Evolutionary conservation across 2,329 filamentous ascomycete species (phyloP), one percentile per base, ranked within the genome.

Genomic region (Pyrenochaeta sp.): DNA sequence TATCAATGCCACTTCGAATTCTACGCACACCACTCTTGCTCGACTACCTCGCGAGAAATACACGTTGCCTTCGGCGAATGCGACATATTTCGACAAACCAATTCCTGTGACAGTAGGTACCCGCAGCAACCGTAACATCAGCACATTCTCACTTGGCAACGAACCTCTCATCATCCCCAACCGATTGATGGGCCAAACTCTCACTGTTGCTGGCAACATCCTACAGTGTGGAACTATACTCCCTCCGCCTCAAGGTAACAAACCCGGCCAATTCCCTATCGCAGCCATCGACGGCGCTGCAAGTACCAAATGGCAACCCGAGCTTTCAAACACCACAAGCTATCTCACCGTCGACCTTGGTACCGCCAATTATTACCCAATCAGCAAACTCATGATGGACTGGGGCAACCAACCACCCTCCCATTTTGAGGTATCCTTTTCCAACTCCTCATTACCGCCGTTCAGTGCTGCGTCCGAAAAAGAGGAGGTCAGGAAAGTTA

Each of bases 241-340:
- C 0, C 71, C 69, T 5, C 49, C 66, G 3, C 45, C 56, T 0
- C 64, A 68, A 14, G 85, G 83, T 1, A 68, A 76, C 0, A 70
- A 81, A 33, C 83, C 86, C 0, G 89, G 89, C 12, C 89, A 91
- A 71, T 90, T 91, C 75, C 87, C 89, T 1, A 78, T 89, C 46
- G 81, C 83, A 0, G 87, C 86, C 2, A 82, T 89, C 45, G 88
- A 91, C 63, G 88, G 88, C 46, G 86, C 86, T 2, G 78, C 83
- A 4, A 83, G 83, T 15, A 90, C 88, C 0, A 84, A 84, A 60
- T 91, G 88, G 88, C 87, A 90, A 64, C 87, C 88, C 0, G 66
- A 75, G 1, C 67, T 66, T 7, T 78, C 82, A 1, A 83, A 84
- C 44, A 74, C 72, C 0, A 77, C 81, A 4, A 79, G 83, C 23